Evolutionary conservation across 768 basidiomycete genomes (phyloP).

Genomic region (Hirschioporus abietinus): DNA sequence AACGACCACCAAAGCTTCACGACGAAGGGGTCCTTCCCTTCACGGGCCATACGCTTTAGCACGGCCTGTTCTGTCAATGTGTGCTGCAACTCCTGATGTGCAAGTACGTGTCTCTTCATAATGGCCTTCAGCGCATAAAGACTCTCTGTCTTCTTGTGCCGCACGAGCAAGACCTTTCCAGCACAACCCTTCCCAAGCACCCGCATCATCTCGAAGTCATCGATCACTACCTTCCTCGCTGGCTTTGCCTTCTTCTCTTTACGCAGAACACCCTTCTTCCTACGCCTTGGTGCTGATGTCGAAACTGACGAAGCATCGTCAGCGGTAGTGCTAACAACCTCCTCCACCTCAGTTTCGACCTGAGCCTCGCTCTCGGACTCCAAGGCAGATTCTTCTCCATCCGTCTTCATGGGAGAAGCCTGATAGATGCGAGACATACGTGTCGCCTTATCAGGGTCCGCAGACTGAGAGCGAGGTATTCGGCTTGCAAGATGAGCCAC

Average conservation of each 20-base stretch:
- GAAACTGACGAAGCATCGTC: slow-evolving; percentile 74
- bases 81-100: slow-evolving; percentile 94
- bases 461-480: slow-evolving; percentile 76
- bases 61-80: slow-evolving; percentile 96
- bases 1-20: slow-evolving; percentile 97
- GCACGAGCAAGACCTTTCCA: slow-evolving; percentile 91
- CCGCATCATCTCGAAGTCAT: slow-evolving; percentile 96
- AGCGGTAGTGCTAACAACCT: slow-evolving; percentile 15
- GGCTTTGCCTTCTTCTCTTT: slow-evolving; percentile 42
- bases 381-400: slow-evolving; percentile 50
- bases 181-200: slow-evolving; percentile 97
- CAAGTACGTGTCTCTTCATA: slow-evolving; percentile 93
- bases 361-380: slow-evolving; percentile 25
- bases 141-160: slow-evolving; percentile 63
- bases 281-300: slow-evolving; percentile 40
- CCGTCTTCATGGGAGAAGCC: slow-evolving; percentile 36
- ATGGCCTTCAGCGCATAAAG: slow-evolving; percentile 96
- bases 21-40: slow-evolving; percentile 87
- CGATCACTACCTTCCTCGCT: slow-evolving; percentile 59
- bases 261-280: slow-evolving; percentile 51
- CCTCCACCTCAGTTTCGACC: slow-evolving; percentile 10
- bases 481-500: slow-evolving; percentile 29
- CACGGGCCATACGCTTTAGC: slow-evolving; percentile 88
- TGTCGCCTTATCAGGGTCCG: slow-evolving; percentile 62
- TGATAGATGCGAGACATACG: slow-evolving; percentile 57